A percentile compares a stretch with the other conserved stretches of the same genome.
These are phyloP conservation scores for Lodderomyces margitis DNA, from an alignment of 1,139 yeast species.

Conservation along the genomic window DNA sequence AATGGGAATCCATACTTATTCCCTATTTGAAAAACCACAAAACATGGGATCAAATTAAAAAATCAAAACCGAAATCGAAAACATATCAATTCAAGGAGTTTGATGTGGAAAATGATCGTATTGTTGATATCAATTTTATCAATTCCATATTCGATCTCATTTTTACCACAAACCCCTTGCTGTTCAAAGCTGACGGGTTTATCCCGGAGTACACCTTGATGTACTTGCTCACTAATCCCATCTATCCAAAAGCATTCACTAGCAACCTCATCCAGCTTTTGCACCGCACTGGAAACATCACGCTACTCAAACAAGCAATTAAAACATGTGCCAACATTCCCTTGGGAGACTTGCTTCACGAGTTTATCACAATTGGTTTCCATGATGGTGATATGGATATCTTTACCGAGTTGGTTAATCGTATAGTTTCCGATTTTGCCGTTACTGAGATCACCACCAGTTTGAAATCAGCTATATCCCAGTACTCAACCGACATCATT, in stretches of 20 bases:
- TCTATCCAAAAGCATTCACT: constrained; percentile 65
- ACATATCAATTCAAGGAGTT: constrained; percentile 36
- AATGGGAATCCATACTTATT: constrained; percentile 34
- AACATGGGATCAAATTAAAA: constrained; percentile 24
- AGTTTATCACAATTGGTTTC: constrained; percentile 43
- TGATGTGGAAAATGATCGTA: constrained; percentile 67
- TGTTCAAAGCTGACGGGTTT: constrained; percentile 23
- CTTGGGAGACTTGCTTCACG: constrained; percentile 59
- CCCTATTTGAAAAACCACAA: constrained; percentile 33
- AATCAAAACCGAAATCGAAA: constrained; percentile 14
- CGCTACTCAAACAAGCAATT: constrained; percentile 76
- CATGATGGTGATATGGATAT: constrained; percentile 55
- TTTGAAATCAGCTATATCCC: constrained; percentile 22
- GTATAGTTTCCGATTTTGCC: constrained; percentile 63
- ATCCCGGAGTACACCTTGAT: constrained; percentile 62
- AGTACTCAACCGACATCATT: constrained; percentile 41
- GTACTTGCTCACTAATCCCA: constrained; percentile 81
- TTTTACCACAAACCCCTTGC: constrained; percentile 25
- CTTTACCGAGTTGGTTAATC: constrained; percentile 64
- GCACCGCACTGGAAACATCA: constrained; percentile 40
- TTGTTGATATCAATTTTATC: constrained; percentile 62
- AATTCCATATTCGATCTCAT: constrained; percentile 46
- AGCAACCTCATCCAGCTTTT: constrained; percentile 54
- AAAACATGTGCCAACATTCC: constrained; percentile 73
- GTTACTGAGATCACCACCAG: constrained; percentile 43